These are phyloP conservation scores for Spirogloea muscicola DNA, from an alignment of 139 green algal genomes.

Conservation along the genomic window DNA sequence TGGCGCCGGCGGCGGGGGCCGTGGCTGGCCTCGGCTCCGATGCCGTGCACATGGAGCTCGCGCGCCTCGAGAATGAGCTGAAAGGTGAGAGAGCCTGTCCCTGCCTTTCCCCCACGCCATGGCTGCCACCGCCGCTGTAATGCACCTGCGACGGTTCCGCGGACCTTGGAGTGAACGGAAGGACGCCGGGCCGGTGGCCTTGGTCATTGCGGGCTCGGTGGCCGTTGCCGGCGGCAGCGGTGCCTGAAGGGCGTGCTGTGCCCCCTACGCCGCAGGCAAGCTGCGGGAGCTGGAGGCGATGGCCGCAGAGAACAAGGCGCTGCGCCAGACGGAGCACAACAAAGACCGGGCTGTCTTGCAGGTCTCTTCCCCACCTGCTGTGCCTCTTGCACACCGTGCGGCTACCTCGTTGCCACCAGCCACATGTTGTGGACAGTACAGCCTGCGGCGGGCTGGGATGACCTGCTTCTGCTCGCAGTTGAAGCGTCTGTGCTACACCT, in stretches of 20 bases:
- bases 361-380: neutral
- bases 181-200: neutral
- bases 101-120: neutral
- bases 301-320: slow-evolving; percentile 14
- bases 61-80: slow-evolving; percentile 24
- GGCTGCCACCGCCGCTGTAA: neutral
- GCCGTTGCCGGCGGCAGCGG: neutral
- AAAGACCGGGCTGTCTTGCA: slow-evolving; percentile 15
- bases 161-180: neutral
- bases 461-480: no score
- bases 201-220: neutral
- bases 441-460: neutral
- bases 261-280: slow-evolving; percentile 1
- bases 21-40: no score
- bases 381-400: neutral
- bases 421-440: neutral
- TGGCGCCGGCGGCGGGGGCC: no score
- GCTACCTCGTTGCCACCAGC: neutral
- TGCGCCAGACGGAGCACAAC: neutral
- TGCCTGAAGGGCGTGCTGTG: neutral
- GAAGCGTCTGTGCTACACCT: no score
- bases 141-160: neutral
- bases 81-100: neutral
- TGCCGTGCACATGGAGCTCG: no score
- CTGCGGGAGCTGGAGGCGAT: slow-evolving; percentile 9